Evolutionary conservation across 225 moss, liverwort and hornwort genomes (phyloP).

Genomic region (Polytrichum commune): DNA sequence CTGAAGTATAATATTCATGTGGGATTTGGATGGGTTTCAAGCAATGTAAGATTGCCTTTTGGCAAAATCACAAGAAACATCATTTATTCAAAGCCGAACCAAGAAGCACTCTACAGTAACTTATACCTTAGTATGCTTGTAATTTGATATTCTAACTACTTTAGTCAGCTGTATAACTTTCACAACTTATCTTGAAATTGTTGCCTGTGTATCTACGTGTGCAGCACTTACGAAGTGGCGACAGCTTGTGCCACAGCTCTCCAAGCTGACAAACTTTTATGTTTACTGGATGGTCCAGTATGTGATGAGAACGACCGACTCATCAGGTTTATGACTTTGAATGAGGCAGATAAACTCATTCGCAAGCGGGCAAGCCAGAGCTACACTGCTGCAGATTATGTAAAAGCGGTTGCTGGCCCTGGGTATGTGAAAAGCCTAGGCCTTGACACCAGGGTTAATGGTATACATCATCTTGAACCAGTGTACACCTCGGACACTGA

Average conservation of each 20-base stretch:
- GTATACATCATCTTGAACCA: constrained; percentile 1
- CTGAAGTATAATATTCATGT: too few relatives aligned
- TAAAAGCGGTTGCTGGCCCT: constrained; percentile 82
- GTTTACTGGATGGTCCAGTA: constrained; percentile 77
- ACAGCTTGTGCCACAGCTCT: constrained; percentile 92
- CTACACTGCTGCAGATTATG: constrained; percentile 83
- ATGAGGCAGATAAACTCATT: constrained; percentile 82
- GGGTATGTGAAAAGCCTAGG: constrained; percentile 82
- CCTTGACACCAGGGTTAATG: constrained; percentile 38
- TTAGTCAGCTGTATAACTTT: too few relatives aligned
- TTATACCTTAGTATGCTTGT: too few relatives aligned
- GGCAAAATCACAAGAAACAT: too few relatives aligned
- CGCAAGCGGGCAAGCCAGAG: constrained; percentile 73
- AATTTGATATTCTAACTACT: too few relatives aligned
- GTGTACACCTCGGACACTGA: constrained; percentile 10
- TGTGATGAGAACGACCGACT: constrained; percentile 64
- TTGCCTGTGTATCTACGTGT: neutral
- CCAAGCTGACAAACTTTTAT: constrained; percentile 82
- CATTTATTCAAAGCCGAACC: too few relatives aligned
- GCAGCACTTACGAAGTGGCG: constrained; percentile 98
- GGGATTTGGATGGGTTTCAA: too few relatives aligned
- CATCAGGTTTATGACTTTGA: constrained; percentile 77
- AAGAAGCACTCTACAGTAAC: too few relatives aligned
- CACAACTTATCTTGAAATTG: too few relatives aligned
- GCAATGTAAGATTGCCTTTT: too few relatives aligned